Evolutionary conservation across 208 protist species (phyloP).

Genomic region (Blastocrithidia nonstop): DNA sequence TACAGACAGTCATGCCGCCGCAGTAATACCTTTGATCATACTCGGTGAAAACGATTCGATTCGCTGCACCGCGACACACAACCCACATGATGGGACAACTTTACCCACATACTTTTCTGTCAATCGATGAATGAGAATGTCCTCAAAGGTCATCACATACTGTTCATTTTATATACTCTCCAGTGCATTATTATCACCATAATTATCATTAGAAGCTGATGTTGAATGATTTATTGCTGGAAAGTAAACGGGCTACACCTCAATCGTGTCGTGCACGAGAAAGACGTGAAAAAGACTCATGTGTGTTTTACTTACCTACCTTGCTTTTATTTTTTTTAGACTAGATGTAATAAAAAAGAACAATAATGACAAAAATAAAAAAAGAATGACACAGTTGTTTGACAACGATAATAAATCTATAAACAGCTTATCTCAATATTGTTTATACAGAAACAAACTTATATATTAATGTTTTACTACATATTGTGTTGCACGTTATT

Average conservation of each 20-base stretch:
- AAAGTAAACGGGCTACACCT: slow-evolving; percentile 75
- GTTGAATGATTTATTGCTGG: slow-evolving; percentile 7
- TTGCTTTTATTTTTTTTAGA: too few species aligned
- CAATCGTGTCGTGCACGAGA: slow-evolving; percentile 58
- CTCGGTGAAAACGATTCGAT: slow-evolving; percentile 35
- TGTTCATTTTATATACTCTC: neutral
- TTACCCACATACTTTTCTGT: slow-evolving; percentile 76
- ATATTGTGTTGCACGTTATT: too few species aligned
- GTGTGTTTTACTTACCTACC: neutral
- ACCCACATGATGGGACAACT: slow-evolving; percentile 32
- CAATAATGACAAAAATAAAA: neutral
- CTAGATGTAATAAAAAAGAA: too few species aligned
- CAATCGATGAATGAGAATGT: slow-evolving; percentile 50
- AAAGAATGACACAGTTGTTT: neutral
- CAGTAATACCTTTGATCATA: slow-evolving; percentile 24
- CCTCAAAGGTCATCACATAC: slow-evolving; percentile 19
- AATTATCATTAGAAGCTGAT: neutral
- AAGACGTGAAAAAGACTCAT: slow-evolving; percentile 58
- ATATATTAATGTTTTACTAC: slow-evolving; percentile 2
- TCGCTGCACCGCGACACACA: slow-evolving; percentile 52
- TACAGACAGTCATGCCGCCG: slow-evolving; percentile 55
- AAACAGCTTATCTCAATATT: neutral
- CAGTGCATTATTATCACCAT: neutral
- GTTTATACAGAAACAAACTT: neutral
- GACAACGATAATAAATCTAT: neutral